Conservation (phyloP, 139 green algal species). For the Chlorella sorokiniana region DNA sequence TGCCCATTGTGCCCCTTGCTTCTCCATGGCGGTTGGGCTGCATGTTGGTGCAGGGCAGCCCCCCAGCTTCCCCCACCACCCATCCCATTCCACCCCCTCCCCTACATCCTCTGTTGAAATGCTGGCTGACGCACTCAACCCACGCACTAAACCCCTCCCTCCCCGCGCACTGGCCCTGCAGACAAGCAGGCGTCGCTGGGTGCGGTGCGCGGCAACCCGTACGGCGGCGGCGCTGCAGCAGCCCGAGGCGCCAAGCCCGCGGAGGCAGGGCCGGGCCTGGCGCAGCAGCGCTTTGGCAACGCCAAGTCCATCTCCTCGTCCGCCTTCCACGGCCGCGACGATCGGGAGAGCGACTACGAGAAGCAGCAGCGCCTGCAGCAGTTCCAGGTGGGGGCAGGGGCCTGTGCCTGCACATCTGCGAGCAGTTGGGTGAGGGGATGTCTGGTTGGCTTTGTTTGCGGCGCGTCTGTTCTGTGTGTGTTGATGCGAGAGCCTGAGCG, state of each 20-base stretch:
- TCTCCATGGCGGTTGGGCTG: too few relatives aligned
- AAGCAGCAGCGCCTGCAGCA: slow-evolving; percentile 41
- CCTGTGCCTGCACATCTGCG: background rate
- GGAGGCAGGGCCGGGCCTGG: slow-evolving; percentile 27
- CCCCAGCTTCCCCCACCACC: too few relatives aligned
- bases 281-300: slow-evolving; percentile 80
- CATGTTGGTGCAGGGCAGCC: too few relatives aligned
- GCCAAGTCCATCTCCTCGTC: slow-evolving; percentile 90
- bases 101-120: background rate
- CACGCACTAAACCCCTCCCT: background rate
- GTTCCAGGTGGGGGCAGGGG: slow-evolving; percentile 43
- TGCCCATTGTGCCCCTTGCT: too few relatives aligned
- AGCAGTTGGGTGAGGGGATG: background rate
- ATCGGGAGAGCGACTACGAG: slow-evolving; percentile 55
- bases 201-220: background rate
- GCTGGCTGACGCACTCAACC: background rate
- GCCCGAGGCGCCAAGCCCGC: background rate
- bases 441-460: too few relatives aligned
- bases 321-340: slow-evolving; percentile 55
- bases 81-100: background rate
- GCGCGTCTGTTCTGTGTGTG: too few relatives aligned
- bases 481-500: too few relatives aligned
- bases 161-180: background rate
- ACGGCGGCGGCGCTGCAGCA: background rate
- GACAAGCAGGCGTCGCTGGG: slow-evolving; percentile 11